Evolutionary conservation across 495 filamentous ascomycete species (phyloP).

Genomic region (Cryomyces antarcticus): DNA sequence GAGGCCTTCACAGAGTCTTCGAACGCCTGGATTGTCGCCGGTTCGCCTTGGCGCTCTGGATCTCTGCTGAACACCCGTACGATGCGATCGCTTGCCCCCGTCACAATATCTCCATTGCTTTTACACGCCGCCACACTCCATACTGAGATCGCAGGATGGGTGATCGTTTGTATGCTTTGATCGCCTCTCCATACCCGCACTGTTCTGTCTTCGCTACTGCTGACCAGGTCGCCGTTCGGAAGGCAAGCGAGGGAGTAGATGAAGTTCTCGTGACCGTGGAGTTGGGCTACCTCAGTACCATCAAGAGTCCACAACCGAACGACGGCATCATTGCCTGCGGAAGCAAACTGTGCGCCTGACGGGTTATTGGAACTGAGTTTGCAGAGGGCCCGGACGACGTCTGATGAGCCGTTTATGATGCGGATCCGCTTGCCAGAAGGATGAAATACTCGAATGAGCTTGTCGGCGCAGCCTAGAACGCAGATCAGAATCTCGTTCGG

Average conservation of each 20-base stretch:
- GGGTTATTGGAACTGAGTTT: slow-evolving; percentile 55
- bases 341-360: slow-evolving; percentile 69
- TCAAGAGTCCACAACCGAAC: slow-evolving; percentile 68
- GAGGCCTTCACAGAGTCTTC: slow-evolving; percentile 64
- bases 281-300: slow-evolving; percentile 47
- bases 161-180: slow-evolving; percentile 85
- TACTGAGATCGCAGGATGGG: slow-evolving; percentile 90
- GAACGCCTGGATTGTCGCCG: slow-evolving; percentile 40
- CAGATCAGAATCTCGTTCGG: too few species aligned
- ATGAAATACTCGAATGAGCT: slow-evolving; percentile 66
- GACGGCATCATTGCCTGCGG: slow-evolving; percentile 71
- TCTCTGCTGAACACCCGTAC: slow-evolving; percentile 69
- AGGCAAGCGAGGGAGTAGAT: slow-evolving; percentile 70
- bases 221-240: slow-evolving; percentile 73
- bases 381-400: slow-evolving; percentile 75
- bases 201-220: slow-evolving; percentile 83
- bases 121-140: slow-evolving; percentile 72
- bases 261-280: slow-evolving; percentile 83
- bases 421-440: slow-evolving; percentile 39
- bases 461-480: slow-evolving; percentile 54
- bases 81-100: slow-evolving; percentile 75
- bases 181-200: slow-evolving; percentile 66
- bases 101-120: slow-evolving; percentile 77
- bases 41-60: slow-evolving; percentile 44
- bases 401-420: slow-evolving; percentile 48